phyloP scores from a whole-genome alignment of 2,329 filamentous ascomycete species.

The Clarireedia paspali region DNA sequence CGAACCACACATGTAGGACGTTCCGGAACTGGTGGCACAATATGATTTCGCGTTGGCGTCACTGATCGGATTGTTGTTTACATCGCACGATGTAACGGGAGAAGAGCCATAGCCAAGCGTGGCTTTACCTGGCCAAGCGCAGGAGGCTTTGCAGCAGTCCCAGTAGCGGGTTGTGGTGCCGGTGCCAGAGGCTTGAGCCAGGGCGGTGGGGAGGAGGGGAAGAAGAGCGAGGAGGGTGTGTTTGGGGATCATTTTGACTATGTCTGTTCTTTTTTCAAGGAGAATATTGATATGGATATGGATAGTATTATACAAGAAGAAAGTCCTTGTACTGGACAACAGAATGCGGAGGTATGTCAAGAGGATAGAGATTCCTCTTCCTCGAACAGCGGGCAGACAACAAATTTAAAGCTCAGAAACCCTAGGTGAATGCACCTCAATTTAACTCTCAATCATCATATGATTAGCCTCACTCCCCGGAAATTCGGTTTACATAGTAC shows the following conservation, averaged over 20 bases:
- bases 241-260: neutral
- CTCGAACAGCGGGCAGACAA: no score
- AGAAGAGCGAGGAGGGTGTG: neutral
- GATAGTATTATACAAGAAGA: no score
- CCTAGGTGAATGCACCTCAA: no score
- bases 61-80: slow-evolving; percentile 45
- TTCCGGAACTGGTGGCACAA: slow-evolving; percentile 43
- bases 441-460: no score
- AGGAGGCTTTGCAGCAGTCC: slow-evolving; percentile 68
- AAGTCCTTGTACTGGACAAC: no score
- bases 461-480: no score
- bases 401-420: no score
- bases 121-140: slow-evolving; percentile 52
- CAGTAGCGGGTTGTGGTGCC: slow-evolving; percentile 39
- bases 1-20: slow-evolving; percentile 51
- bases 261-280: neutral
- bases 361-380: no score
- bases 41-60: slow-evolving; percentile 41
- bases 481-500: no score
- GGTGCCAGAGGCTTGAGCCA: slow-evolving; percentile 17
- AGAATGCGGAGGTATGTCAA: no score
- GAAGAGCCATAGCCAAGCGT: slow-evolving; percentile 32
- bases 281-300: no score
- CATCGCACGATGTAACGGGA: slow-evolving; percentile 27
- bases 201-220: slow-evolving; percentile 16